phyloP scores from a whole-genome alignment of 108 stramenopile species.

The Nannochloropsis gaditana region DNA sequence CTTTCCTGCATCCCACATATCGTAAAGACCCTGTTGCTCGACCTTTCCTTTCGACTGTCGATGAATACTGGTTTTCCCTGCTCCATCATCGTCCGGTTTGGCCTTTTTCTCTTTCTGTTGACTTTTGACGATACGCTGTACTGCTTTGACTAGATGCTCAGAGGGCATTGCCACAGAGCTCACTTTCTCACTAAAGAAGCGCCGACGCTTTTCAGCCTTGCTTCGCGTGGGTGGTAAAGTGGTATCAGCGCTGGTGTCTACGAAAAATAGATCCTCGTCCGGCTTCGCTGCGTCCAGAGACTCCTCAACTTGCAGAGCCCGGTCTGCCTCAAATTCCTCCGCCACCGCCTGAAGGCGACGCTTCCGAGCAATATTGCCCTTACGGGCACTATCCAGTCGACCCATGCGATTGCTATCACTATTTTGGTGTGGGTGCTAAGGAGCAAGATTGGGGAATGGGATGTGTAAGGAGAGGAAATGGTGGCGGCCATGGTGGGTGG shows the following conservation, averaged over 20 bases:
- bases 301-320: constrained; percentile 16
- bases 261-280: neutral
- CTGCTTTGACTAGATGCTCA: neutral
- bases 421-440: too few relatives aligned
- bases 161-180: neutral
- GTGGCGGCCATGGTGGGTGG: too few relatives aligned
- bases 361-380: neutral
- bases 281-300: constrained; percentile 1
- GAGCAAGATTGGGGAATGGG: too few relatives aligned
- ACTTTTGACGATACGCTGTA: constrained; percentile 16
- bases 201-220: constrained; percentile 14
- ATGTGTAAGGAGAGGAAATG: too few relatives aligned
- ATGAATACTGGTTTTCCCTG: neutral
- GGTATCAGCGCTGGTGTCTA: neutral
- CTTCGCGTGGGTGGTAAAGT: neutral
- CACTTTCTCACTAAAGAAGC: constrained; percentile 15
- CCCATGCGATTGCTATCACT: neutral
- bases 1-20: neutral
- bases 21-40: neutral
- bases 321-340: constrained; percentile 15
- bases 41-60: neutral
- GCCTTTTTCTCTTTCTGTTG: neutral
- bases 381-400: neutral
- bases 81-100: neutral
- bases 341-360: neutral